Percentiles rank a stretch among this genome's conserved stretches.
Evolutionary conservation across 139 green algal species (phyloP).

Genomic region (Deuterostichococcus epilithicus): DNA sequence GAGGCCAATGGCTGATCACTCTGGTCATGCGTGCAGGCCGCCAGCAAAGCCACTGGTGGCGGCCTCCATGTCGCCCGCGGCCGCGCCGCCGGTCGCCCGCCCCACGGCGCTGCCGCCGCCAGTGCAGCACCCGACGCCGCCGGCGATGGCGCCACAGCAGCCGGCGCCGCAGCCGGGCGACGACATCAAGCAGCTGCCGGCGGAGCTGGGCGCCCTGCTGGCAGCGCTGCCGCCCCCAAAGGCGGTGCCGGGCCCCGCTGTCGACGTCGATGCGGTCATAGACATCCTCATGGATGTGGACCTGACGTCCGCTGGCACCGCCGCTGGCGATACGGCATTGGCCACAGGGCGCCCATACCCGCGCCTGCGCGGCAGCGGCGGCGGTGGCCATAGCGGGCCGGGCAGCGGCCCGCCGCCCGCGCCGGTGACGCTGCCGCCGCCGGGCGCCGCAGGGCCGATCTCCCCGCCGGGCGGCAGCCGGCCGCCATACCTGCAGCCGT

Average conservation of each 20-base stretch:
- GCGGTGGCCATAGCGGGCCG: too few species aligned
- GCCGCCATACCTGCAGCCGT: neutral
- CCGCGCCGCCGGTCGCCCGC: neutral
- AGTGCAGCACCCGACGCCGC: neutral
- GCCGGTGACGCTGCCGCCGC: neutral
- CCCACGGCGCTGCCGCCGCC: too few species aligned
- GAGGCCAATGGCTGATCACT: too few species aligned
- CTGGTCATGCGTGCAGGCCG: too few species aligned
- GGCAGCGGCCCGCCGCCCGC: neutral
- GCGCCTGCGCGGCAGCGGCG: neutral
- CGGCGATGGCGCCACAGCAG: neutral
- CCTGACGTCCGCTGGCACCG: slow-evolving; percentile 9
- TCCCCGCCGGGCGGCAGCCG: neutral
- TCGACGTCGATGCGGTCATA: slow-evolving; percentile 32
- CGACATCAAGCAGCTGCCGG: slow-evolving; percentile 35
- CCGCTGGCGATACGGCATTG: neutral
- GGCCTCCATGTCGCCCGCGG: neutral
- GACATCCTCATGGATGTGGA: slow-evolving; percentile 37
- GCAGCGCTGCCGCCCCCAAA: slow-evolving; percentile 39
- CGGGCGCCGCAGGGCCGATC: neutral
- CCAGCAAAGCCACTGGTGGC: neutral
- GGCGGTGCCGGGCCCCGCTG: slow-evolving; percentile 25
- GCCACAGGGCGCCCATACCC: neutral
- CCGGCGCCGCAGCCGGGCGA: too few species aligned
- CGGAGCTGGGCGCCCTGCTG: slow-evolving; percentile 48